These are phyloP conservation scores for Phtheirospermum japonicum DNA, from an alignment of 257 asterid species.

Conservation along the genomic window DNA sequence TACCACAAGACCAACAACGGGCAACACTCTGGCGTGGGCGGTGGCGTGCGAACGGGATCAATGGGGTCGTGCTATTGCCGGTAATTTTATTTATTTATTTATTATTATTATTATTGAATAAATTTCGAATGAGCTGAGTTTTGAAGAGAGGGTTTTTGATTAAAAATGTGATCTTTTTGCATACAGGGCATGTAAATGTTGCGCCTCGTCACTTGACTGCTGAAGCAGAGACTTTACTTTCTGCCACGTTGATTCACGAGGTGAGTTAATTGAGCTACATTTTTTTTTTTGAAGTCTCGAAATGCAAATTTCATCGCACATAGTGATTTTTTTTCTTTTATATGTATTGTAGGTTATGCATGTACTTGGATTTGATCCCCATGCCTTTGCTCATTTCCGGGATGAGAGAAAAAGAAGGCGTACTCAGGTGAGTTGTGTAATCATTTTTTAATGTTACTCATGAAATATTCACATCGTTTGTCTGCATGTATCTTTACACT, in stretches of 20 bases:
- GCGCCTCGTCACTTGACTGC: conserved; percentile 99
- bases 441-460: not conserved
- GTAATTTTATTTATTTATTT: conserved; percentile 32
- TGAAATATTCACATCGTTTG: too few relatives aligned
- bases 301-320: conserved; percentile 20
- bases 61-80: conserved; percentile 99
- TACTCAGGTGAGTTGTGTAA: conserved; percentile 47
- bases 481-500: not conserved
- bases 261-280: conserved; percentile 37
- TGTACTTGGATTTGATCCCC: conserved; percentile 96
- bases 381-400: conserved; percentile 93
- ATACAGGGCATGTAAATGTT: conserved; percentile 93
- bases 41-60: conserved; percentile 99
- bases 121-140: not conserved
- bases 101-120: not conserved
- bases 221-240: conserved; percentile 89
- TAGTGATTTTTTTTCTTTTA: conserved; percentile 18
- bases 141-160: not conserved
- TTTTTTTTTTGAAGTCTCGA: not conserved
- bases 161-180: conserved; percentile 8
- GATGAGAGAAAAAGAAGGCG: conserved; percentile 94
- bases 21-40: conserved; percentile 96
- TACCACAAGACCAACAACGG: conserved; percentile 94
- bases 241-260: conserved; percentile 90
- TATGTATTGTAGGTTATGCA: conserved; percentile 69